Evolutionary conservation across 2,329 filamentous ascomycete genomes (phyloP), one percentile per base, ranked within the genome.

Genomic region (Stagonosporopsis vannaccii): DNA sequence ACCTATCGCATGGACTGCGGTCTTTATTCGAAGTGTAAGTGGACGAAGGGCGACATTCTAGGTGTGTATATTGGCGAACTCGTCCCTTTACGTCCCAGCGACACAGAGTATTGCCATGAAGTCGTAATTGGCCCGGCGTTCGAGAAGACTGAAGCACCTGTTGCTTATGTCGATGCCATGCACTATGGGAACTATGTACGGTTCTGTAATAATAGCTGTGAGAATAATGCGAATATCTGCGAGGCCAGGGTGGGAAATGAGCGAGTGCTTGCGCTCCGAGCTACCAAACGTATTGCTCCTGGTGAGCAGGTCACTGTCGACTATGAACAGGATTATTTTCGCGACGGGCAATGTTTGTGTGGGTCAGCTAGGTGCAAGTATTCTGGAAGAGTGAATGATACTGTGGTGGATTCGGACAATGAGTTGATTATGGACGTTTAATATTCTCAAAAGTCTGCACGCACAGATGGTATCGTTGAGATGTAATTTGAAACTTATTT

Each of bases 131-230:
- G 53, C 12, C 57, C 57, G 6, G 32, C 28, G 11, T 61, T 52
- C 22, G 30, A 32, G 9, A 45, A 46, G 15, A 23, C 22, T 6
- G 12, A 12, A 19, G 26, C 26, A 1, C 12, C 19, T 5, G 25
- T 41, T 3, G 60, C 50, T 1, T 55, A 50, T 19, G 39, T 62
- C 13, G 60, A 60, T 44, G 47, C 54, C 0, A 51, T 40, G 36
- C 13, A 44, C 7, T 47, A 19, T 7, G 54, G 51, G 1, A 51
- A 49, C 41, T 58, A 53, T 13, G 49, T 45, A n/a, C 28, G 60
- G 11, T 62, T 62, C 28, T 49, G 48, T 26, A 60, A 60, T 28
- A 54, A 62, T 25, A 42, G 30, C 30, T 62, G 60, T 35, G 51
- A 56, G 2, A 40, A 47, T 19, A 58, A 60, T 36, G 54, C 47